A percentile compares a stretch with the other conserved stretches of the same genome.
phyloP scores from a whole-genome alignment of 768 basidiomycete species.

The Sarcodon sp. region DNA sequence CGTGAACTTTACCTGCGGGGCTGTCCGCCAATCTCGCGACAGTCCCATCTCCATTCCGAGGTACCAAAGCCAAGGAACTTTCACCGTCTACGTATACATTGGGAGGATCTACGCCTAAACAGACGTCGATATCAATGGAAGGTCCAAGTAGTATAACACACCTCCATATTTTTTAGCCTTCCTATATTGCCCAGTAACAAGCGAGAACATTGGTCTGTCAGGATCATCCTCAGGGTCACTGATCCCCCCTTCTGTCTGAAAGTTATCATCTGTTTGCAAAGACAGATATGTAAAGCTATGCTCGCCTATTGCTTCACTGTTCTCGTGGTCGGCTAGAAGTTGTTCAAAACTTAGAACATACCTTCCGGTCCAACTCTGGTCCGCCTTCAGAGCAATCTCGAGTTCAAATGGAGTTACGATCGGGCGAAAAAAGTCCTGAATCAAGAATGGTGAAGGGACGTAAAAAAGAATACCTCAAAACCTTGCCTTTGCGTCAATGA shows the following conservation, averaged over 20 bases:
- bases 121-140: background rate
- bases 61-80: conserved; percentile 31
- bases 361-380: conserved; percentile 59
- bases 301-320: conserved; percentile 5
- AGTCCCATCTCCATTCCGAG: conserved; percentile 53
- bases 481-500: conserved; percentile 58
- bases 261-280: conserved; percentile 2
- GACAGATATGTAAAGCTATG: background rate
- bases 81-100: conserved; percentile 6
- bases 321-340: conserved; percentile 28
- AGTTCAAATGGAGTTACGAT: conserved; percentile 94
- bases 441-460: background rate
- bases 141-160: conserved; percentile 3
- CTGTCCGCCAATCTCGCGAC: conserved; percentile 45
- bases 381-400: conserved; percentile 60
- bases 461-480: background rate
- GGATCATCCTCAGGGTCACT: conserved; percentile 29
- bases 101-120: background rate
- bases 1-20: conserved; percentile 44
- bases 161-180: conserved; percentile 58
- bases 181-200: conserved; percentile 77
- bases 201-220: conserved; percentile 75
- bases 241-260: background rate
- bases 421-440: conserved; percentile 77
- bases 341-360: conserved; percentile 73